Percentiles rank a stretch among this genome's conserved stretches.
phyloP scores from a whole-genome alignment of 768 basidiomycete species.

The Suillus hirtellus region DNA sequence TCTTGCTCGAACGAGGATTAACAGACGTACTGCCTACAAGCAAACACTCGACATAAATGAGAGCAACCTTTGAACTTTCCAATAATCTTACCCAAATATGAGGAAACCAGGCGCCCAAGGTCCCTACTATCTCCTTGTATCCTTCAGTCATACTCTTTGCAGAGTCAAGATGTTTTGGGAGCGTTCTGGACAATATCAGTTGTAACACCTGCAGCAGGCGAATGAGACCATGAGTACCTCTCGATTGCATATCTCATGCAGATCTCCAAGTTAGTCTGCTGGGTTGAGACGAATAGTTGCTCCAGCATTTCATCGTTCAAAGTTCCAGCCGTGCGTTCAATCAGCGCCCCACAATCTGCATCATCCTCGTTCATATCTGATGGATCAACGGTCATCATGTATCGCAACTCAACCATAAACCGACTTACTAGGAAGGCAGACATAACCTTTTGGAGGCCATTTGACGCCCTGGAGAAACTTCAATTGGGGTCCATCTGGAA shows the following conservation, averaged over 20 bases:
- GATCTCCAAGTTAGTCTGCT: constrained; percentile 25
- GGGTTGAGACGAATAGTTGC: constrained; percentile 25
- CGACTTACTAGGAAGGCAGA: constrained; percentile 4
- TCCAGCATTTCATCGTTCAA: constrained; percentile 20
- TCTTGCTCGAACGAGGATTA: no score
- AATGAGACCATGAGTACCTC: neutral
- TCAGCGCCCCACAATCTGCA: constrained; percentile 18
- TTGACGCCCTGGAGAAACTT: neutral
- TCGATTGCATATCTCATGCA: constrained; percentile 10
- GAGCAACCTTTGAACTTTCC: neutral
- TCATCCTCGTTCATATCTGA: constrained; percentile 22
- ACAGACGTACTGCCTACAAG: neutral
- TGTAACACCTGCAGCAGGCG: no score
- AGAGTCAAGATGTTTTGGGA: no score
- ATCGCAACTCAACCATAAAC: neutral
- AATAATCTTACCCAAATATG: neutral
- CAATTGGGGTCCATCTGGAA: neutral
- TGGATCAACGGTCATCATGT: neutral
- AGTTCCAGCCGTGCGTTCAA: constrained; percentile 20
- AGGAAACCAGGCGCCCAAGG: neutral
- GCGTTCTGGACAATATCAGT: neutral
- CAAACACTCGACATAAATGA: neutral
- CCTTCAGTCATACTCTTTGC: no score
- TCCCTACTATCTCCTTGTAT: neutral
- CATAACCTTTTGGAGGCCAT: neutral